A percentile compares a stretch with the other conserved stretches of the same genome.
phyloP scores from a whole-genome alignment of 2,329 filamentous ascomycete species.

The Periconia digitata region DNA sequence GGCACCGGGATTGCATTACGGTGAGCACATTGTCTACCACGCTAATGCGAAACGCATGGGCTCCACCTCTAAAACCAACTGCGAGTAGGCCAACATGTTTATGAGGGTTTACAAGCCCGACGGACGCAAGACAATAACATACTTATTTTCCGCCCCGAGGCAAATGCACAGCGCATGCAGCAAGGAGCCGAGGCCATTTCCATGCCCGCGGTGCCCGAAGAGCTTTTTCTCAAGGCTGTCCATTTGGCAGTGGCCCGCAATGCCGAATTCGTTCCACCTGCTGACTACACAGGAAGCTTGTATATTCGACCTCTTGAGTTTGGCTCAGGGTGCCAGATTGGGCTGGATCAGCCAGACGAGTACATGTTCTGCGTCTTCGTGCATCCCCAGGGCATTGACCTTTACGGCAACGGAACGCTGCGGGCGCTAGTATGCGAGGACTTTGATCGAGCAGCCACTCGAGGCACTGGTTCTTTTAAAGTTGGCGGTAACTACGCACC shows the following conservation, averaged over 20 bases:
- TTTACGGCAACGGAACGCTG: constrained; percentile 88
- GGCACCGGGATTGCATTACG: too few species aligned
- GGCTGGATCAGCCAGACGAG: constrained; percentile 82
- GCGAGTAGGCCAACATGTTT: too few species aligned
- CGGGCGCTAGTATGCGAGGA: constrained; percentile 85
- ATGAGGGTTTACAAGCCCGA: too few species aligned
- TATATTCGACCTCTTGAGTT: constrained; percentile 90
- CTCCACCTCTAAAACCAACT: too few species aligned
- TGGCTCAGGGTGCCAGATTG: constrained; percentile 82
- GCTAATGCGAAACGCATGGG: too few species aligned
- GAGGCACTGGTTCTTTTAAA: constrained; percentile 86
- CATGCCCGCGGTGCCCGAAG: neutral
- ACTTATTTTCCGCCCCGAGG: neutral
- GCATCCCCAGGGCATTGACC: constrained; percentile 87
- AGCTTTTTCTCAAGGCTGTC: neutral
- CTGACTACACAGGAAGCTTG: constrained; percentile 85
- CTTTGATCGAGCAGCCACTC: constrained; percentile 87
- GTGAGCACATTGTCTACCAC: too few species aligned
- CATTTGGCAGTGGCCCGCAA: constrained; percentile 83
- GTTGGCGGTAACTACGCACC: constrained; percentile 95
- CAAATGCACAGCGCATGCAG: neutral
- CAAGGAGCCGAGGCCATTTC: neutral
- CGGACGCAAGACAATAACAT: too few species aligned
- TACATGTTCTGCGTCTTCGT: constrained; percentile 92
- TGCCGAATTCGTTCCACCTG: constrained; percentile 86